Conservation (phyloP, 805 yeast genomes). For the Suhomyces xylopsoci region DNA sequence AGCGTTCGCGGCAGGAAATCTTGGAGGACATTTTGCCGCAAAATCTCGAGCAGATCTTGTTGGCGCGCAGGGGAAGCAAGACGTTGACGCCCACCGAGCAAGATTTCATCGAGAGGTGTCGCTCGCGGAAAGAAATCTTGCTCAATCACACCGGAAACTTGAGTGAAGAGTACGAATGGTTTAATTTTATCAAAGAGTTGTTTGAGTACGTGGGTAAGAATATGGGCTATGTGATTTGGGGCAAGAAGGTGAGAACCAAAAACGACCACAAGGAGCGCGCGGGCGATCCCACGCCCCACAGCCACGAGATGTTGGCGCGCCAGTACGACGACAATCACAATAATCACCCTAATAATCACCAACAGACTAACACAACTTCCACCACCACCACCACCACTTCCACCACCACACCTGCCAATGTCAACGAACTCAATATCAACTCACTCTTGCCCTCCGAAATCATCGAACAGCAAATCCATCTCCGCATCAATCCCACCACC, state of each 20-base stretch:
- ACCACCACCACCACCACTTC: neutral
- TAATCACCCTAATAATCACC: neutral
- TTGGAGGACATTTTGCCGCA: slow-evolving; percentile 74
- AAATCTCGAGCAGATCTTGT: slow-evolving; percentile 50
- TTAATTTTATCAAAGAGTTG: slow-evolving; percentile 72
- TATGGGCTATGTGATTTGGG: slow-evolving; percentile 71
- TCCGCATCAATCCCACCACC: slow-evolving; percentile 33
- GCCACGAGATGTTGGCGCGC: slow-evolving; percentile 17
- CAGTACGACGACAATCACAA: neutral
- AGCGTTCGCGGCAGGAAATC: slow-evolving; percentile 60
- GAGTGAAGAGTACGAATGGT: slow-evolving; percentile 80
- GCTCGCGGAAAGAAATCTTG: slow-evolving; percentile 63
- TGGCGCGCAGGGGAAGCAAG: slow-evolving; percentile 35
- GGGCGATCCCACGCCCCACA: slow-evolving; percentile 15
- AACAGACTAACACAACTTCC: neutral
- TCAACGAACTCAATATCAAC: slow-evolving; percentile 15
- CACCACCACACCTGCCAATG: neutral
- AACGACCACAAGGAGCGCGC: slow-evolving; percentile 6
- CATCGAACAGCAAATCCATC: slow-evolving; percentile 41
- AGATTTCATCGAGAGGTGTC: slow-evolving; percentile 76
- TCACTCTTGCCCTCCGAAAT: slow-evolving; percentile 43
- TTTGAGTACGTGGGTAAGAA: slow-evolving; percentile 75
- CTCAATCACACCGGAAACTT: slow-evolving; percentile 48
- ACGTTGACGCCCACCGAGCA: slow-evolving; percentile 68
- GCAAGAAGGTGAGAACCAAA: slow-evolving; percentile 40